phyloP scores from a whole-genome alignment of 2,329 filamentous ascomycete species.

The Penicillium brevicompactum region DNA sequence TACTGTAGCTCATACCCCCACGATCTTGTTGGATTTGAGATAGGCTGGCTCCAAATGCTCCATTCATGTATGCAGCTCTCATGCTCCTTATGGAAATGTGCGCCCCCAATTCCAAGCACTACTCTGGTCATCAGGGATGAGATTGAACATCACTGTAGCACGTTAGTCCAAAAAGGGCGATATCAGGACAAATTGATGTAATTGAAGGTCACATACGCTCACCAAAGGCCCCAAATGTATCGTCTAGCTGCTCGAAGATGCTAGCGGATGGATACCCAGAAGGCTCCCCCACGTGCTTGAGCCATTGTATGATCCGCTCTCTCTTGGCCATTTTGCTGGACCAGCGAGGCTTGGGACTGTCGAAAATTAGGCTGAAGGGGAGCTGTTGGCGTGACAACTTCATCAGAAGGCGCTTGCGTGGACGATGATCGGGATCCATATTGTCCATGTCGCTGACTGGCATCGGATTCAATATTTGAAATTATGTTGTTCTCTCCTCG shows the following conservation, averaged over 20 bases:
- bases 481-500: background rate
- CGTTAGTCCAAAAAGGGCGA: background rate
- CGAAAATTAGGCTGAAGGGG: background rate
- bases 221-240: constrained; percentile 9
- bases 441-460: background rate
- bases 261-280: constrained; percentile 5
- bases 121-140: constrained; percentile 10
- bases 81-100: no score
- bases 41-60: no score
- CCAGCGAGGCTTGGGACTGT: background rate
- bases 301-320: no score
- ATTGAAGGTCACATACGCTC: constrained; percentile 1
- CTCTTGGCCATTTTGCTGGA: background rate
- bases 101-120: constrained; percentile 12
- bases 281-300: background rate
- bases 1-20: no score
- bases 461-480: background rate
- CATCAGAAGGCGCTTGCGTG: background rate
- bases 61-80: no score
- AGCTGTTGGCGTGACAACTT: background rate
- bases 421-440: no score
- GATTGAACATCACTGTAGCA: constrained; percentile 10
- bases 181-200: accelerated
- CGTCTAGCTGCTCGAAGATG: constrained; percentile 12
- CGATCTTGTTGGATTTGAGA: no score